A percentile compares a stretch with the other conserved stretches of the same genome.
Evolutionary conservation across 257 asterid species (phyloP).

Genomic region (Cynanchum wilfordii): DNA sequence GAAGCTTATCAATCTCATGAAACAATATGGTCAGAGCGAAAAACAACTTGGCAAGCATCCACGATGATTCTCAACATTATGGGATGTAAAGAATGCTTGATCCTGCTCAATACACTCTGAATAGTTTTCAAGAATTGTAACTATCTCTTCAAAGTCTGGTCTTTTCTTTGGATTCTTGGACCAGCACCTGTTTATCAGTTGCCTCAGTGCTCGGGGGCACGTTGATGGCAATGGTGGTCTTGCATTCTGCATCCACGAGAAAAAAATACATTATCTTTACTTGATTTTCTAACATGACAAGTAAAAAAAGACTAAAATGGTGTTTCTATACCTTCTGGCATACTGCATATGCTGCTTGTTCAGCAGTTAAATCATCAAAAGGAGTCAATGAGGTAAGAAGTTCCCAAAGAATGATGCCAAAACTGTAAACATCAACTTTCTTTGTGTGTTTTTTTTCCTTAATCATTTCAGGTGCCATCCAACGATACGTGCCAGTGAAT

Average conservation of each 20-base stretch:
- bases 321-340: constrained; percentile 75
- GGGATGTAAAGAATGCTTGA: constrained; percentile 58
- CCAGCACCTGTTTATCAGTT: constrained; percentile 79
- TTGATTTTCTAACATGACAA: no score
- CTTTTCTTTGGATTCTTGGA: constrained; percentile 74
- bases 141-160: constrained; percentile 84
- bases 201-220: constrained; percentile 62
- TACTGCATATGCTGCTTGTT: constrained; percentile 98
- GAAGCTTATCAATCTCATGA: constrained; percentile 22
- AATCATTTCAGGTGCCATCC: constrained; percentile 99
- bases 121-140: constrained; percentile 52
- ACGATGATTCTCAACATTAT: constrained; percentile 26
- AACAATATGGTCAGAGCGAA: constrained; percentile 4
- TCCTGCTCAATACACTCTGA: constrained; percentile 53
- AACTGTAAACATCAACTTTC: constrained; percentile 93
- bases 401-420: constrained; percentile 90
- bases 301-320: background rate
- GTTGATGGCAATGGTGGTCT: constrained; percentile 83
- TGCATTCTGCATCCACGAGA: constrained; percentile 48
- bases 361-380: constrained; percentile 88
- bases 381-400: constrained; percentile 89
- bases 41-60: constrained; percentile 60
- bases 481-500: constrained; percentile 91
- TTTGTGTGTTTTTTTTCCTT: constrained; percentile 84
- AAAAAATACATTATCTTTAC: background rate